Conservation (phyloP, 2,329 filamentous ascomycete genomes). For the Aureobasidium sp. region DNA sequence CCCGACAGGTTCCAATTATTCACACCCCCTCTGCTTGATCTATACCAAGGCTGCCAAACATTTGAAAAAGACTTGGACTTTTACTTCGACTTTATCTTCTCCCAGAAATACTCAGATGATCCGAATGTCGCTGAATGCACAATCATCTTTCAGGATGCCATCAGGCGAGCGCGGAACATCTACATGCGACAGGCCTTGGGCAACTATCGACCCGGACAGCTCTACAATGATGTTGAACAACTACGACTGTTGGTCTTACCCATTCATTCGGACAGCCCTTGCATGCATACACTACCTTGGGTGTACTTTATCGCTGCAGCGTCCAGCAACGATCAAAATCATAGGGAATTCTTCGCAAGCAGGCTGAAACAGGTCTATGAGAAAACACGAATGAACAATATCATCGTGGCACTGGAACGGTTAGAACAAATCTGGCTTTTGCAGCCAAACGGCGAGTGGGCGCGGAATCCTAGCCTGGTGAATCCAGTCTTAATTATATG, state of each 20-base stretch:
- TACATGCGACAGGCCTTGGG: not conserved
- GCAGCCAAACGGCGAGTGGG: slow-evolving; percentile 15
- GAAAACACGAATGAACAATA: slow-evolving; percentile 43
- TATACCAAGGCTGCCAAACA: slow-evolving; percentile 10
- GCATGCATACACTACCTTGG: slow-evolving; percentile 47
- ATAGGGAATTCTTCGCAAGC: slow-evolving; percentile 40
- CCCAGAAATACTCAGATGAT: not conserved
- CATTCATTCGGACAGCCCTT: slow-evolving; percentile 34
- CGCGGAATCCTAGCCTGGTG: slow-evolving; percentile 10
- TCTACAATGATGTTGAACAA: slow-evolving; percentile 30
- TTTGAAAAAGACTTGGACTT: slow-evolving; percentile 3
- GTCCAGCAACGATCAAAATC: slow-evolving; percentile 40
- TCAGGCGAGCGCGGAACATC: slow-evolving; percentile 3
- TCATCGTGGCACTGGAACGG: slow-evolving; percentile 39
- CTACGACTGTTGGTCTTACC: slow-evolving; percentile 35
- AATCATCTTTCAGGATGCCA: slow-evolving; percentile 24
- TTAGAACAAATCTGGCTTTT: slow-evolving; percentile 40
- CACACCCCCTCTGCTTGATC: slow-evolving; percentile 20
- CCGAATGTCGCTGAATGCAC: not conserved
- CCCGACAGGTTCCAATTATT: slow-evolving; percentile 20
- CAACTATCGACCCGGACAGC: not conserved
- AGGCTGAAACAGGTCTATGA: slow-evolving; percentile 35
- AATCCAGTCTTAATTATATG: slow-evolving; percentile 20
- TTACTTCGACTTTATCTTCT: slow-evolving; percentile 20
- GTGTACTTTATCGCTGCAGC: slow-evolving; percentile 46